Conservation (phyloP, 257 asterid genomes). For the Primulina tabacum region DNA sequence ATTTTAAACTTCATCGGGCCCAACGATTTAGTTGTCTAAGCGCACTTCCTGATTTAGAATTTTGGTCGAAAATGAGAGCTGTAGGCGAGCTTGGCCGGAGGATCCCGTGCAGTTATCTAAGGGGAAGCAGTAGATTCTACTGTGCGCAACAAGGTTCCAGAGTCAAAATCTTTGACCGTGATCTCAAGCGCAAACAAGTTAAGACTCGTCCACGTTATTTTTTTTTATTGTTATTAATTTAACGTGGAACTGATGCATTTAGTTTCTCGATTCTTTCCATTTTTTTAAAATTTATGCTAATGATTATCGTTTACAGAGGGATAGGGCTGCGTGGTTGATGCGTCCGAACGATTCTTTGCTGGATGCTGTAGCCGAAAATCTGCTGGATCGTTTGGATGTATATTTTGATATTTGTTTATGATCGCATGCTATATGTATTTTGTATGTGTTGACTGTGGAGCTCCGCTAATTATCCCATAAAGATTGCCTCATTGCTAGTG, state of each 20-base stretch:
- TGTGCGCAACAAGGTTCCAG: constrained; percentile 60
- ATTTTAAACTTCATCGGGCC: neutral
- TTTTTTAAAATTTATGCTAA: neutral
- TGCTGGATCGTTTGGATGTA: constrained; percentile 90
- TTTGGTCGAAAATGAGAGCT: constrained; percentile 33
- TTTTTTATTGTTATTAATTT: neutral
- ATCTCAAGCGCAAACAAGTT: constrained; percentile 89
- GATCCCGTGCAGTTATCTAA: constrained; percentile 26
- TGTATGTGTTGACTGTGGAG: neutral
- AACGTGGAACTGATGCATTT: neutral
- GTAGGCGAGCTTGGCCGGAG: constrained; percentile 39
- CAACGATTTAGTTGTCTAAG: neutral
- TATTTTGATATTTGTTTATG: neutral
- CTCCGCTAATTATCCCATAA: neutral
- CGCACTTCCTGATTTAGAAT: neutral
- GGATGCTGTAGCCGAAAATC: constrained; percentile 84
- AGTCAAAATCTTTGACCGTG: constrained; percentile 75
- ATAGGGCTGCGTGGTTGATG: constrained; percentile 96
- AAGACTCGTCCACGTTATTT: constrained; percentile 14
- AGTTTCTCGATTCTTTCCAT: constrained; percentile 1
- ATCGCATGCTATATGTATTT: neutral
- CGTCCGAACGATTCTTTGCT: constrained; percentile 59
- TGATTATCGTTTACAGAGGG: constrained; percentile 53
- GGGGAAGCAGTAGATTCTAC: constrained; percentile 36
- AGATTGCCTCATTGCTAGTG: neutral